phyloP scores from a whole-genome alignment of 2,329 filamentous ascomycete species.

The Pseudogymnoascus destructans region DNA sequence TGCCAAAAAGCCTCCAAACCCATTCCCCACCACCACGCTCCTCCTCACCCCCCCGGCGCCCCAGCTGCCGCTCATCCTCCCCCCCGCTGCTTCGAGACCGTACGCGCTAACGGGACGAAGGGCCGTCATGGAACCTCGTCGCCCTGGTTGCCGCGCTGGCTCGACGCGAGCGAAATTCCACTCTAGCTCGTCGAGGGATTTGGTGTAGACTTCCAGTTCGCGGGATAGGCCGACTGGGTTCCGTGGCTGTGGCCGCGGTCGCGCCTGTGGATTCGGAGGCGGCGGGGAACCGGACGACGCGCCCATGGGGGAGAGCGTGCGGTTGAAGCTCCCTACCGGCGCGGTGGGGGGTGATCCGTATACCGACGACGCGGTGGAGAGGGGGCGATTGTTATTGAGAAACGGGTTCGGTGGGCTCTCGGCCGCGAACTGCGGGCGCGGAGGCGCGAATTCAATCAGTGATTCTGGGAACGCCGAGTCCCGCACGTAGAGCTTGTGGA shows the following conservation, averaged over 20 bases:
- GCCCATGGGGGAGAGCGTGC: constrained; percentile 10
- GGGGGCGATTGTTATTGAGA: constrained; percentile 14
- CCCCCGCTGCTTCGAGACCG: constrained; percentile 33
- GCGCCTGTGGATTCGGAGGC: background rate
- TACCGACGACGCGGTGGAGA: constrained; percentile 12
- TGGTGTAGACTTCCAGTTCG: constrained; percentile 49
- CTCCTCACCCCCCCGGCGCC: constrained; percentile 44
- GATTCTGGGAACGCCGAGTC: constrained; percentile 73
- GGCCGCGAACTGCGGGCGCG: constrained; percentile 38
- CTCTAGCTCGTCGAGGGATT: constrained; percentile 52
- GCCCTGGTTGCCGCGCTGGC: constrained; percentile 30
- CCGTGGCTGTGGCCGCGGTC: background rate
- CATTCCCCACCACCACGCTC: constrained; percentile 53
- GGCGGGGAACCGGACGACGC: constrained; percentile 13
- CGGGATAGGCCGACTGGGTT: constrained; percentile 35
- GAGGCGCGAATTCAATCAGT: constrained; percentile 55
- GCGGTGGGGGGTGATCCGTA: background rate
- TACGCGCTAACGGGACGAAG: constrained; percentile 33
- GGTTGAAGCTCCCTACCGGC: background rate
- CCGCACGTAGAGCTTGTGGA: constrained; percentile 71
- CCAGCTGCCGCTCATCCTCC: constrained; percentile 15
- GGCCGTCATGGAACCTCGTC: constrained; percentile 26
- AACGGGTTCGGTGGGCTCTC: constrained; percentile 21
- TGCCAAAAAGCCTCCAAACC: constrained; percentile 52
- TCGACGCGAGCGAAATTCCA: constrained; percentile 54